Conservation (phyloP, 768 basidiomycete genomes). For the Rhodotorula sphaerocarpa region DNA sequence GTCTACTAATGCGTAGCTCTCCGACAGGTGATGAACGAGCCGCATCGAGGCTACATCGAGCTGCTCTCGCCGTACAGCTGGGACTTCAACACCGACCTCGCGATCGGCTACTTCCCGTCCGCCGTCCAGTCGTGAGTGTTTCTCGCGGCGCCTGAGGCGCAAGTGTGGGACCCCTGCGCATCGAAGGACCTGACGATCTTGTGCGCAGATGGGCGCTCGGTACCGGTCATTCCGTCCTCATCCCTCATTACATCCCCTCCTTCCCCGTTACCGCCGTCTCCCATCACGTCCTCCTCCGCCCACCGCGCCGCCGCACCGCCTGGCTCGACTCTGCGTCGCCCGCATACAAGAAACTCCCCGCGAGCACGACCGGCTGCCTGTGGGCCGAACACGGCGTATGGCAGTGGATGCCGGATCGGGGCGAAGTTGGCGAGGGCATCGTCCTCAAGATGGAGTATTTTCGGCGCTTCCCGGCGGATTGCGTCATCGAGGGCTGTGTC, state of each 20-base stretch:
- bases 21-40: slow-evolving; percentile 39
- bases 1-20: slow-evolving; percentile 46
- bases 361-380: slow-evolving; percentile 54
- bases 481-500: not conserved
- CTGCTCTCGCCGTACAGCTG: slow-evolving; percentile 71
- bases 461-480: slow-evolving; percentile 55
- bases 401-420: slow-evolving; percentile 66
- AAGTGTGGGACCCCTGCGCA: too few species aligned
- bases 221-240: slow-evolving; percentile 68
- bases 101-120: slow-evolving; percentile 54
- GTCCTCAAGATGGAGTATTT: slow-evolving; percentile 82
- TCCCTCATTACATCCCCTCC: slow-evolving; percentile 72
- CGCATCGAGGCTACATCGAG: slow-evolving; percentile 79
- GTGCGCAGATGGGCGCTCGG: slow-evolving; percentile 88
- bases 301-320: slow-evolving; percentile 47
- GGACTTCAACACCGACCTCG: slow-evolving; percentile 91
- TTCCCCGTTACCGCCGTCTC: slow-evolving; percentile 75
- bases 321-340: slow-evolving; percentile 37
- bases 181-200: slow-evolving; percentile 73
- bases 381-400: slow-evolving; percentile 94
- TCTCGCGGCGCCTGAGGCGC: too few species aligned
- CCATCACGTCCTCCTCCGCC: slow-evolving; percentile 55
- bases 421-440: slow-evolving; percentile 60
- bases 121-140: slow-evolving; percentile 53
- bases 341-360: slow-evolving; percentile 35